Evolutionary conservation across 495 filamentous ascomycete species (phyloP), one percentile per base, ranked within the genome.

Genomic region (Filosporella fistucella): DNA sequence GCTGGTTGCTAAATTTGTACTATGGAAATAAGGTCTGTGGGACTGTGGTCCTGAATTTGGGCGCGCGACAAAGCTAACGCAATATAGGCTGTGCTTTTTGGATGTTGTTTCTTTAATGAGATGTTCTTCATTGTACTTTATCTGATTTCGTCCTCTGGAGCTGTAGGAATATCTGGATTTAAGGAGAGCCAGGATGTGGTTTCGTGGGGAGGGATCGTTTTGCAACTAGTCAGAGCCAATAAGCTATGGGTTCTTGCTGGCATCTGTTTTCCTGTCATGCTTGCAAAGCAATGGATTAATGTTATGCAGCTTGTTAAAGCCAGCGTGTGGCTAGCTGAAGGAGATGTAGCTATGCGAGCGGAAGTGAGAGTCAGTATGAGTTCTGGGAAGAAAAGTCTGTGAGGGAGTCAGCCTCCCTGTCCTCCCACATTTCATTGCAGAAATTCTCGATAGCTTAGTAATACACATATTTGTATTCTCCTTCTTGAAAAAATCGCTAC

Each of bases 71-170:
- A 38, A 21, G 16, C 4, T 5, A 38, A 21, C 13, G 6, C 23
- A n/a, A n/a, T 37, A 33, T 58, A 97, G 93, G 84, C 71, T 49
- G 90, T 98, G 14, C 77, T 98, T 46, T 96, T 97, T 74, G 59
- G 85, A 49, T 87, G 85, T 70, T 98, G 93, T 68, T 74, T 78
- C 38, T 68, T 91, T 24, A 98, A 97, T 65, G 93, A 98, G 66
- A 65, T 87, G 46, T 97, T 95, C 76, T 98, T 97, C 74, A 90
- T 98, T 62, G 89, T 89, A 30, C 77, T 96, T 51, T 98, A 98
- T 71, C 86, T 98, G 32, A 80, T 98, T 34, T 95, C 89, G 57
- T 98, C 97, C 77, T 89, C 84, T 35, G 4, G 5, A 6, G n/a
- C n/a, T 21, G 5, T 38, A 21, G 10, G 6, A 30, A 38, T 16